Percentiles rank a stretch among this genome's conserved stretches.
Evolutionary conservation across 2,329 filamentous ascomycete genomes (phyloP).

Genomic region (Sporothrix brasiliensis): DNA sequence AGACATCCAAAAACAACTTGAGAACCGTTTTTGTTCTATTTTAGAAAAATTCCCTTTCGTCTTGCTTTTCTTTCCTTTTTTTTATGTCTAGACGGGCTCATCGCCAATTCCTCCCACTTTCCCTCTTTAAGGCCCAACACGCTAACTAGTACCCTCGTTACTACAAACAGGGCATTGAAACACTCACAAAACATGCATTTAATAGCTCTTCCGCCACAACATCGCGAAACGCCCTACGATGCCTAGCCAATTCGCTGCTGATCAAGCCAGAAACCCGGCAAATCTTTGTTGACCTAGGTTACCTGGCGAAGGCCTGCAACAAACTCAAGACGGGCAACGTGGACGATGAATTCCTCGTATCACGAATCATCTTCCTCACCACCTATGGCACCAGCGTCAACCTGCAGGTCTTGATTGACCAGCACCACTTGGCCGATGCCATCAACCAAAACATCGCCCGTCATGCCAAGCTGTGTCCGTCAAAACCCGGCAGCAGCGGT

Average conservation of each 20-base stretch:
- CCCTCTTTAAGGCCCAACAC: not conserved
- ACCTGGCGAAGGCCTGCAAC: slow-evolving; percentile 67
- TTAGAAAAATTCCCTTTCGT: slow-evolving; percentile 1
- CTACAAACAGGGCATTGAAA: slow-evolving; percentile 67
- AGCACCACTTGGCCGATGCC: slow-evolving; percentile 67
- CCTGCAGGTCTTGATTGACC: slow-evolving; percentile 65
- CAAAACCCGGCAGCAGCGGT: slow-evolving; percentile 37
- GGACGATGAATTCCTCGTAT: slow-evolving; percentile 84
- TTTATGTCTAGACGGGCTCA: not conserved
- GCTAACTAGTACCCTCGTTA: slow-evolving; percentile 23
- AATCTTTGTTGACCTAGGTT: slow-evolving; percentile 71
- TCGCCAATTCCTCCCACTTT: slow-evolving; percentile 9
- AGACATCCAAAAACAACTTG: slow-evolving; percentile 2
- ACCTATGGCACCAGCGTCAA: slow-evolving; percentile 76
- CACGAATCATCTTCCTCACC: slow-evolving; percentile 76
- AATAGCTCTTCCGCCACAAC: slow-evolving; percentile 63
- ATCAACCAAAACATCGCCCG: slow-evolving; percentile 70
- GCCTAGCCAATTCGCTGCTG: slow-evolving; percentile 81
- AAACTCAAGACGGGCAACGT: slow-evolving; percentile 71
- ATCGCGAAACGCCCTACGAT: slow-evolving; percentile 75
- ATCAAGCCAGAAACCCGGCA: slow-evolving; percentile 70
- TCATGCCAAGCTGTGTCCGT: slow-evolving; percentile 59
- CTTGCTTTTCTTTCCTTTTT: not conserved
- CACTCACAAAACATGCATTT: slow-evolving; percentile 73
- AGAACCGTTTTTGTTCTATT: not conserved